Conservation (phyloP, 2,329 filamentous ascomycete genomes). For the Sporothrix curviconia region DNA sequence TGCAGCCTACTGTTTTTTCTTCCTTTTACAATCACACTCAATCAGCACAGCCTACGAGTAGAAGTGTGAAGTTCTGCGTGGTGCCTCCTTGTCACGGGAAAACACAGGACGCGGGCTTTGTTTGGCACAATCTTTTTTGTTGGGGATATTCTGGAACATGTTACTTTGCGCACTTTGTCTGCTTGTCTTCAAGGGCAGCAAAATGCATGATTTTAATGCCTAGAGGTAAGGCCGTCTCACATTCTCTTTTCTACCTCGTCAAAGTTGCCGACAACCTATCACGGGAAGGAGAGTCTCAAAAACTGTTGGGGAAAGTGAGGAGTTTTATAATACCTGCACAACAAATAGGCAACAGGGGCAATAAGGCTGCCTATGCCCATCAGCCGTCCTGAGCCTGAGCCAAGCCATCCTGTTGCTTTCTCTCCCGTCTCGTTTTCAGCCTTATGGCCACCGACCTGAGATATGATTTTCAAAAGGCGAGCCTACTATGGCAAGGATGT, state of each 20-base stretch:
- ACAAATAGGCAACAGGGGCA: not conserved
- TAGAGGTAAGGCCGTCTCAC: not conserved
- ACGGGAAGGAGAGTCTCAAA: not conserved
- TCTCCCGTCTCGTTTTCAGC: constrained; percentile 9
- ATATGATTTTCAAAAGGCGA: too few relatives aligned
- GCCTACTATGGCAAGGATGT: constrained; percentile 3
- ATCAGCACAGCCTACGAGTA: too few relatives aligned
- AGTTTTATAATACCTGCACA: not conserved
- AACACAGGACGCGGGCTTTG: not conserved
- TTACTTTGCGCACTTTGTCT: too few relatives aligned
- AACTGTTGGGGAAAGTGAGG: constrained; percentile 2
- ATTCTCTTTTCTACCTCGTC: too few relatives aligned
- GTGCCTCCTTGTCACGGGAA: too few relatives aligned
- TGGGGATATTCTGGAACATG: not conserved
- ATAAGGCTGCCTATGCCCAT: not conserved
- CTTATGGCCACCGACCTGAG: constrained; percentile 10
- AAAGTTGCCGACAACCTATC: not conserved
- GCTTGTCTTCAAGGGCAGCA: too few relatives aligned
- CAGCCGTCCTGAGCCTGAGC: too few relatives aligned
- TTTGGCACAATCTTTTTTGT: not conserved
- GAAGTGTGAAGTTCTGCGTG: too few relatives aligned
- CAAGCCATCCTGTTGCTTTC: too few relatives aligned
- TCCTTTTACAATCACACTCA: too few relatives aligned
- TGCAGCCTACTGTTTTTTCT: too few relatives aligned
- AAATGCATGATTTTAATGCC: too few relatives aligned